These are phyloP conservation scores for Acacia concinna DNA, from an alignment of 331 rosid species.

Conservation along the genomic window DNA sequence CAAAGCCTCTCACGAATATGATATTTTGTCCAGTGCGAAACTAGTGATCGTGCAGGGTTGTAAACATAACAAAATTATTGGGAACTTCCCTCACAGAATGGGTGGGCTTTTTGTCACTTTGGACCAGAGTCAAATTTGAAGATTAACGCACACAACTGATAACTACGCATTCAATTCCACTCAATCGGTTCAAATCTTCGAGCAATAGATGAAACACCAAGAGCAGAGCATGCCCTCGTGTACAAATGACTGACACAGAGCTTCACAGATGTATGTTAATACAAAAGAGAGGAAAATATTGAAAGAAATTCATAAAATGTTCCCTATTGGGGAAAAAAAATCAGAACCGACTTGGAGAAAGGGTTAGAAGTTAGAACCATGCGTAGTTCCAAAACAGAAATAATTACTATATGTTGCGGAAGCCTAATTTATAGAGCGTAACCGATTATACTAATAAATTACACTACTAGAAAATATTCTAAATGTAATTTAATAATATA, in stretches of 20 bases:
- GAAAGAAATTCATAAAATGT: background rate
- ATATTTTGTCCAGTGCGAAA: background rate
- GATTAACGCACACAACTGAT: background rate
- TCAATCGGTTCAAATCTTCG: conserved; percentile 14
- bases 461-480: too few species aligned
- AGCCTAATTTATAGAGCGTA: too few species aligned
- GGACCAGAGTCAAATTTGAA: background rate
- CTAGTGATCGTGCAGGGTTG: conserved; percentile 4
- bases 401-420: too few species aligned
- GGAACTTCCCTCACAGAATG: background rate
- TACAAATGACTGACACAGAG: background rate
- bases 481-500: too few species aligned
- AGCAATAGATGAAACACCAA: conserved; percentile 16
- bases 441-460: too few species aligned
- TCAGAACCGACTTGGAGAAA: background rate
- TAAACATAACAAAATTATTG: background rate
- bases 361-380: background rate
- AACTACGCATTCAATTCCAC: background rate
- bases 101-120: background rate
- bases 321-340: background rate
- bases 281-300: background rate
- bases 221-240: conserved; percentile 1
- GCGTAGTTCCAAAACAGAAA: background rate
- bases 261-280: background rate
- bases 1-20: background rate